Evolutionary conservation across 2,329 filamentous ascomycete genomes (phyloP), one percentile per base, ranked within the genome.

Genomic region (Xylariaceae sp.): DNA sequence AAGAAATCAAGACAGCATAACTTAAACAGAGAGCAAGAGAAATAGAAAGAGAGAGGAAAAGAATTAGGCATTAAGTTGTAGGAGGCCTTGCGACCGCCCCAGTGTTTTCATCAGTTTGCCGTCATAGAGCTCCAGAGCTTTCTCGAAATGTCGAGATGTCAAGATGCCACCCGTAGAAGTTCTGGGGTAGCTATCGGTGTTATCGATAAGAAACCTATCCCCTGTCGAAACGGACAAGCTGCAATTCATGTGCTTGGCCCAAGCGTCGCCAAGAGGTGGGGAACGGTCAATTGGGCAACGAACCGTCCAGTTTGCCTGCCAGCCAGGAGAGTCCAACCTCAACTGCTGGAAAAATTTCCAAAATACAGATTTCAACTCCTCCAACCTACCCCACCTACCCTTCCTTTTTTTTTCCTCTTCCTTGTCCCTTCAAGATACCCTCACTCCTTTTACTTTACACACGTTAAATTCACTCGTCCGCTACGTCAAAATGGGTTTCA

Each of bases 401-500:
- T 53, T 50, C 55, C 46, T 46, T 55, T 61, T 55, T 54, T 52
- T 53, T 63, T 67, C 56, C 55, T 59, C 48, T 30, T 59, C 45
- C 49, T 57, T 46, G 20, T 51, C 52, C 58, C 61, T 53, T 54
- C 50, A 65, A 68, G 66, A 70, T 68, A 68, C 67, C 66, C 64
- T 50, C 53, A 47, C 56, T 59, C 55, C 15, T 55, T 49, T 57
- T 47, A 50, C 53, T 55, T 53, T 57, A 40, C 55, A 47, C 46
- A 57, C 50, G 43, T 36, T 21, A 32, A 15, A 27, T 51, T 52
- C 57, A 45, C 43, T 62, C 53, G 55, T 57, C 44, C 48, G 54
- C 36, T 49, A 58, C 53, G 57, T 58, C 62, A 80, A 65, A 62
- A 85, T 85, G 82, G 82, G 82, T 71, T 85, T 85, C 77, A 76